These are phyloP conservation scores for Punica granatum DNA, from an alignment of 345 rosid genomes.

Conservation along the genomic window DNA sequence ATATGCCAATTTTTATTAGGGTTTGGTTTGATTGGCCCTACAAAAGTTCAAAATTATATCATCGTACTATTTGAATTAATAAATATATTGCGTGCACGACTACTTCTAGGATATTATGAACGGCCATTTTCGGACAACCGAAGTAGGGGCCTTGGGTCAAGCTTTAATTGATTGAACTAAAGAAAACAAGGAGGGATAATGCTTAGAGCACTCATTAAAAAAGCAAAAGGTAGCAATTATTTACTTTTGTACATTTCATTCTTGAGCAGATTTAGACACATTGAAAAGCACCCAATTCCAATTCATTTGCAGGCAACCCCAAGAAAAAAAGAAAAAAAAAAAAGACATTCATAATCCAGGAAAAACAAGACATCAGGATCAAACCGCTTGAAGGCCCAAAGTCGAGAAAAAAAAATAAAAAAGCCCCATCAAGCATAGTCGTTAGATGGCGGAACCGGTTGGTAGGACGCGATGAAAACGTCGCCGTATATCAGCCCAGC, in stretches of 20 bases:
- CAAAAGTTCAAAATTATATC: no score
- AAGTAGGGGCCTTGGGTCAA: no score
- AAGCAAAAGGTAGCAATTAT: neutral
- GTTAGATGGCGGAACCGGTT: slow-evolving; percentile 27
- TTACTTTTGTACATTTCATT: neutral
- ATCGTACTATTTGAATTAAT: no score
- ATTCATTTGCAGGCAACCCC: neutral
- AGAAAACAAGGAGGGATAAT: neutral
- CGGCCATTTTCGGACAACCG: no score
- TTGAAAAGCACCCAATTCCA: neutral
- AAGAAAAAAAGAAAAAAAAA: neutral
- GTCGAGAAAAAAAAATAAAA: neutral
- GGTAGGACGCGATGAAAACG: slow-evolving; percentile 56
- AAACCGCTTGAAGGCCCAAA: slow-evolving; percentile 5
- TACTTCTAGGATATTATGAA: no score
- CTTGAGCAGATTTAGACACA: neutral
- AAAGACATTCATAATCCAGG: neutral
- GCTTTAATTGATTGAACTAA: no score
- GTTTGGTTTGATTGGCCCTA: no score
- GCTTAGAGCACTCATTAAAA: neutral
- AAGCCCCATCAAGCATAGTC: slow-evolving; percentile 21
- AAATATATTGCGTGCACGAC: no score
- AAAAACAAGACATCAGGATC: neutral
- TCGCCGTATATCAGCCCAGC: slow-evolving; percentile 81
- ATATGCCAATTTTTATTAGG: no score